Base-by-base conservation (phyloP, 2,329 filamentous ascomycete species). In the Colletotrichum sp. region DNA sequence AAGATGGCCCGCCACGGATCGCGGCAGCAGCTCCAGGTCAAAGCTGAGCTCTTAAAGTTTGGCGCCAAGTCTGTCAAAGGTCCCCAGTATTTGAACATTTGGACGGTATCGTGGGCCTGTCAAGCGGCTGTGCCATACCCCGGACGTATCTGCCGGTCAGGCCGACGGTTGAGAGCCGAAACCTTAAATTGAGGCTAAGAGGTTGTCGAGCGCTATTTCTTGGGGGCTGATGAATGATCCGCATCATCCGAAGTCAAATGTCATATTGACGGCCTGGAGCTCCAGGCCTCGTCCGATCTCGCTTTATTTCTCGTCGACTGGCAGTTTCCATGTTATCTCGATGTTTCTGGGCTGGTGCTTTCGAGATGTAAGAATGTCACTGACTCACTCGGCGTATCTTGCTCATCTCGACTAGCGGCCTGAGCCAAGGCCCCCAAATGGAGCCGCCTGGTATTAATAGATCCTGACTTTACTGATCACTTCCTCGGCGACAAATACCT, bases 311-410 rank as follows among this genome's bases (percentile, higher is more conserved):
- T 48, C 44, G 44, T 48, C n/a, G 1, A 13, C 44, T 9, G n/a
- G n/a, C n/a, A 0, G 44, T 48, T 3, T 48, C n/a, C 44, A 0
- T 48, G 18, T 48, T 13, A 22, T 13, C 3, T 48, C 9, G 44
- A 48, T 13, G n/a, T 13, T 22, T 22, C 44, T 48, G n/a, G n/a
- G 3, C 18, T 48, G n/a, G 18, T 3, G 44, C n/a, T 13, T 13
- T 52, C 44, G 44, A 52, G 10, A 12, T 13, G 10, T 22, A 0
- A 1, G 1, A 22, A 52, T 52, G 44, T 52, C 2, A 13, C n/a
- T 52, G 44, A 52, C 44, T 52, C 44, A 52, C 10, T 52, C 44
- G 44, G 44, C 44, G n/a, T 52, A 52, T 52, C 44, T 52, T 52
- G 44, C 44, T 52, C 44, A 52, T 52, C 44, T 22, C 44, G 12